Evolutionary conservation across 2,329 filamentous ascomycete genomes (phyloP).

Genomic region (Claviceps digitariae): DNA sequence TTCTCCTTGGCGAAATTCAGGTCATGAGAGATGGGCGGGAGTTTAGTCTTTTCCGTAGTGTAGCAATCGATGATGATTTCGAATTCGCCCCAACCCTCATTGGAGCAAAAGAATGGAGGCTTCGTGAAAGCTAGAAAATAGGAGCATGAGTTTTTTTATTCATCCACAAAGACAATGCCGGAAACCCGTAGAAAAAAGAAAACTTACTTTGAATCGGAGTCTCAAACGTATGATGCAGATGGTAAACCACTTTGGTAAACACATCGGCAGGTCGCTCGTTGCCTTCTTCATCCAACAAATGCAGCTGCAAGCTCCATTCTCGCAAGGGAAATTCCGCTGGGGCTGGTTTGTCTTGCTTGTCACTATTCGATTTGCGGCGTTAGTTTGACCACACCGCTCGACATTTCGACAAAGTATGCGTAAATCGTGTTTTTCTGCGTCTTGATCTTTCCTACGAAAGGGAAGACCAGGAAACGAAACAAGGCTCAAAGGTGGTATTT

Average conservation of each 20-base stretch:
- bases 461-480: not conserved
- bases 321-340: constrained; percentile 87
- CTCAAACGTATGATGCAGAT: constrained; percentile 86
- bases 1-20: constrained; percentile 73
- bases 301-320: constrained; percentile 79
- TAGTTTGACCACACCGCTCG: constrained; percentile 3
- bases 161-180: too few relatives aligned
- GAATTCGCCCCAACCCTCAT: constrained; percentile 98
- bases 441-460: not conserved
- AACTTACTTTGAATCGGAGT: constrained; percentile 71
- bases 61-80: constrained; percentile 81
- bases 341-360: constrained; percentile 70
- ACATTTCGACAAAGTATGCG: not conserved
- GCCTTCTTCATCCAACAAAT: constrained; percentile 71
- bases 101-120: constrained; percentile 76
- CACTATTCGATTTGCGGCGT: constrained; percentile 30
- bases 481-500: not conserved
- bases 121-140: constrained; percentile 57
- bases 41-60: constrained; percentile 76
- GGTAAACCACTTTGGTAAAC: constrained; percentile 88
- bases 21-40: constrained; percentile 63
- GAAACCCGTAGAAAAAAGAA: not conserved
- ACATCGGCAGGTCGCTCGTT: constrained; percentile 70
- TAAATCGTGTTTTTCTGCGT: not conserved
- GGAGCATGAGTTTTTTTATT: not conserved